These are phyloP conservation scores for Sporothrix brasiliensis DNA, from an alignment of 2,329 filamentous ascomycete genomes.

Conservation along the genomic window DNA sequence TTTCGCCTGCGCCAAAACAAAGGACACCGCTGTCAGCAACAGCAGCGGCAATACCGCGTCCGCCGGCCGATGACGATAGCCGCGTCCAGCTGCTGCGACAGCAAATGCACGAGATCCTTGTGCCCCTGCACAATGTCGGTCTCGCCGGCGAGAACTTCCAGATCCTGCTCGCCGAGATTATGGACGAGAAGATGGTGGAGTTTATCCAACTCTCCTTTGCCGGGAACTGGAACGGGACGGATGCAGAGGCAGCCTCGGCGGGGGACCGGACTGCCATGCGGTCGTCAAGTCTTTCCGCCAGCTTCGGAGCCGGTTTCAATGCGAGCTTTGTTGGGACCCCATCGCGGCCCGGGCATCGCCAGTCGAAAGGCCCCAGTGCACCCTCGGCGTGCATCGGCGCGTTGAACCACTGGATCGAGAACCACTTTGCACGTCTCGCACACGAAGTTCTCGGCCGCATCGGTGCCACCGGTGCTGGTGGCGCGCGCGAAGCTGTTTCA, in stretches of 20 bases:
- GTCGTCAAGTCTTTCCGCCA: not conserved
- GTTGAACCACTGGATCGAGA: slow-evolving; percentile 68
- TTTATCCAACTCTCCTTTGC: slow-evolving; percentile 65
- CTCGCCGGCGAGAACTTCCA: slow-evolving; percentile 71
- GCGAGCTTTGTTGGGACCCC: slow-evolving; percentile 1
- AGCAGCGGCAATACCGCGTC: slow-evolving; percentile 32
- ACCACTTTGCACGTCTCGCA: slow-evolving; percentile 66
- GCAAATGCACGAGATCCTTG: slow-evolving; percentile 59
- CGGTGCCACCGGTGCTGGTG: slow-evolving; percentile 42
- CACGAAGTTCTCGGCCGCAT: slow-evolving; percentile 59
- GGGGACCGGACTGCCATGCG: slow-evolving; percentile 6
- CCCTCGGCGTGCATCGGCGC: slow-evolving; percentile 54
- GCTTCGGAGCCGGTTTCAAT: not conserved
- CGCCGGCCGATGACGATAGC: slow-evolving; percentile 39
- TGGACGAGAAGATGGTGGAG: slow-evolving; percentile 66
- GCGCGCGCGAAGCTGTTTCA: slow-evolving; percentile 44
- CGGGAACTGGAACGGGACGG: slow-evolving; percentile 59
- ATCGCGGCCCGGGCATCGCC: not conserved
- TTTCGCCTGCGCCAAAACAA: slow-evolving; percentile 28
- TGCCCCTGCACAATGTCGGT: slow-evolving; percentile 65
- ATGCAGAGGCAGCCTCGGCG: not conserved
- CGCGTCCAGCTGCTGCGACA: slow-evolving; percentile 46
- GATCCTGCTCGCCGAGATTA: slow-evolving; percentile 70
- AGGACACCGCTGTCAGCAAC: not conserved
- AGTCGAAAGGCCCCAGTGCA: not conserved